A percentile compares a stretch with the other conserved stretches of the same genome.
Evolutionary conservation across 106 monocot genomes (phyloP).

Genomic region (Phalaenopsis aphrodite): DNA sequence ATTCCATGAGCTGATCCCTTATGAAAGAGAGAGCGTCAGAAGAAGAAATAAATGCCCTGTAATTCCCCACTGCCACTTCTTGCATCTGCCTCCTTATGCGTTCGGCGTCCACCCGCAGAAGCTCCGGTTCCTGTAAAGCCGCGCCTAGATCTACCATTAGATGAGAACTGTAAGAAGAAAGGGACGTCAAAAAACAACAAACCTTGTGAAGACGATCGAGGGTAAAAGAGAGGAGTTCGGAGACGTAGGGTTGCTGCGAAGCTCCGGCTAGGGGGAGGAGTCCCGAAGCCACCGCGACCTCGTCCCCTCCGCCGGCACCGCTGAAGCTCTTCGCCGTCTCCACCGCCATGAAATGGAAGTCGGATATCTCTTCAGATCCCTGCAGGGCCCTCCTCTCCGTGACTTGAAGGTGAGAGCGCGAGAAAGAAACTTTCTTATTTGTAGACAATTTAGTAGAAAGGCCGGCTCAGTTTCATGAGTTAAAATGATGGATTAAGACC

Average conservation of each 20-base stretch:
- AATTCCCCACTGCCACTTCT: conserved; percentile 94
- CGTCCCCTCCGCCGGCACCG: conserved; percentile 18
- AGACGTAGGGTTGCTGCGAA: conserved; percentile 76
- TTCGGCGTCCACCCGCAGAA: conserved; percentile 90
- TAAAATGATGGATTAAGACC: too few relatives aligned
- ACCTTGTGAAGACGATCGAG: conserved; percentile 98
- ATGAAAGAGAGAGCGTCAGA: conserved; percentile 72
- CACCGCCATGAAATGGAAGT: conserved; percentile 16
- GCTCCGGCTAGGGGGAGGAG: conserved; percentile 63
- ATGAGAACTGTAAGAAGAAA: background rate
- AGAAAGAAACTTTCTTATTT: too few relatives aligned
- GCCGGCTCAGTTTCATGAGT: too few relatives aligned
- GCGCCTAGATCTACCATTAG: conserved; percentile 6
- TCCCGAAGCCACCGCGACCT: conserved; percentile 16
- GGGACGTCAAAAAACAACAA: background rate
- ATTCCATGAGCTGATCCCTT: conserved; percentile 48
- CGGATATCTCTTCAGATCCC: background rate
- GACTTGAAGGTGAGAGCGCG: too few relatives aligned
- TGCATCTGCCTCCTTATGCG: conserved; percentile 95
- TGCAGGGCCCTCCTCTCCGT: too few relatives aligned
- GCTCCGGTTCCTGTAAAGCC: conserved; percentile 76
- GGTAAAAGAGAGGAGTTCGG: conserved; percentile 97
- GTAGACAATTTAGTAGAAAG: too few relatives aligned
- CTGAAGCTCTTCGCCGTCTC: conserved; percentile 7
- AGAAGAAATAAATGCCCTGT: conserved; percentile 80